Conservation (phyloP, 2,329 filamentous ascomycete genomes). For the Simplicillium aogashimaense region DNA sequence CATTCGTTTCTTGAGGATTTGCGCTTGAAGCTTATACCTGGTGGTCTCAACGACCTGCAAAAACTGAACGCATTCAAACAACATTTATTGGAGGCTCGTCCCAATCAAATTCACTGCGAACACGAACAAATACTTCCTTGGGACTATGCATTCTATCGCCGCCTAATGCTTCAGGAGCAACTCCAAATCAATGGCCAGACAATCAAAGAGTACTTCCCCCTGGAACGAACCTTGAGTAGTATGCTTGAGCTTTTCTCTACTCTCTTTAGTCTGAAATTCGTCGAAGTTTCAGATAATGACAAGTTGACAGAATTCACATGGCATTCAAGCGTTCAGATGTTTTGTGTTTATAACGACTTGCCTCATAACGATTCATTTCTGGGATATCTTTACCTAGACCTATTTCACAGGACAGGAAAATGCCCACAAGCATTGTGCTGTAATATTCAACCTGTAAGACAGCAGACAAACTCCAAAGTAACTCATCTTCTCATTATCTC, state of each 20-base stretch:
- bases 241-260: background rate
- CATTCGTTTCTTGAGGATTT: too few relatives aligned
- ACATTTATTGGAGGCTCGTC: too few relatives aligned
- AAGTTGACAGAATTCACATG: background rate
- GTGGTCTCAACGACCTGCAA: too few relatives aligned
- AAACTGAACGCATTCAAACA: too few relatives aligned
- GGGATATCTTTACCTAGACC: constrained; percentile 6
- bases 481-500: too few relatives aligned
- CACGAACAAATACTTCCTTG: constrained; percentile 1
- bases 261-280: background rate
- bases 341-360: constrained; percentile 3
- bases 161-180: background rate
- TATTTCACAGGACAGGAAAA: constrained; percentile 2
- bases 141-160: constrained; percentile 2
- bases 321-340: constrained; percentile 2
- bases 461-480: too few relatives aligned
- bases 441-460: constrained; percentile 5
- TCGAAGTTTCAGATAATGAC: background rate
- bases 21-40: too few relatives aligned
- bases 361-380: background rate
- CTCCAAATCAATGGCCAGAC: background rate
- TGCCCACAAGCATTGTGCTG: background rate
- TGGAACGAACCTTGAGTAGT: background rate
- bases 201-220: constrained; percentile 1
- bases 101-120: too few relatives aligned